These are phyloP conservation scores for Fusarium mundagurra DNA, from an alignment of 2,329 filamentous ascomycete genomes.

Conservation along the genomic window DNA sequence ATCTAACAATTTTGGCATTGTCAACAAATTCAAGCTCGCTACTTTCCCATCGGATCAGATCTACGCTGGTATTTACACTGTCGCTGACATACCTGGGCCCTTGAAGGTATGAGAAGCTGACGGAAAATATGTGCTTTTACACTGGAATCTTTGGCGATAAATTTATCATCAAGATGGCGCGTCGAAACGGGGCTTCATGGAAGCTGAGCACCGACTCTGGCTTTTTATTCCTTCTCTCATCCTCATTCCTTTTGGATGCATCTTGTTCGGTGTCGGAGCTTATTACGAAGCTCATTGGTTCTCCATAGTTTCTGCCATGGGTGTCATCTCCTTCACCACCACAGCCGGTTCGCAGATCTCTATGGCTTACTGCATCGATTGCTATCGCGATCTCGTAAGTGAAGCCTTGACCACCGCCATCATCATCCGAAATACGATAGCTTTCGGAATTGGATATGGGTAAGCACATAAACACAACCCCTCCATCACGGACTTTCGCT, in stretches of 20 bases:
- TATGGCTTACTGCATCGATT: neutral
- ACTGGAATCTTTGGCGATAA: neutral
- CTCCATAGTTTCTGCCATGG: neutral
- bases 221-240: neutral
- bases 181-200: neutral
- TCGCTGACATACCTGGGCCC: constrained; percentile 7
- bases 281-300: neutral
- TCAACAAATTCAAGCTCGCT: constrained; percentile 46
- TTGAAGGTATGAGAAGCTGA: neutral
- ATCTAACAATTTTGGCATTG: constrained; percentile 49
- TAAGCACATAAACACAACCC: neutral
- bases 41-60: constrained; percentile 33
- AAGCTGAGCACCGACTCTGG: neutral
- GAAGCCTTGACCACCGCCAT: neutral
- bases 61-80: constrained; percentile 25
- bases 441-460: neutral
- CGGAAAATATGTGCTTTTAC: neutral
- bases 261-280: neutral
- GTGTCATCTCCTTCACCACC: neutral
- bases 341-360: neutral
- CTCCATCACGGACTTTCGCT: neutral
- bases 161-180: neutral
- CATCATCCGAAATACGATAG: neutral
- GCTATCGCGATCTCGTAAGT: neutral
- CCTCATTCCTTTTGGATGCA: neutral